Evolutionary conservation across 176 grass and related monocot species (phyloP), one percentile per base, ranked within the genome.

Genomic region (Zoysia pacifica): DNA sequence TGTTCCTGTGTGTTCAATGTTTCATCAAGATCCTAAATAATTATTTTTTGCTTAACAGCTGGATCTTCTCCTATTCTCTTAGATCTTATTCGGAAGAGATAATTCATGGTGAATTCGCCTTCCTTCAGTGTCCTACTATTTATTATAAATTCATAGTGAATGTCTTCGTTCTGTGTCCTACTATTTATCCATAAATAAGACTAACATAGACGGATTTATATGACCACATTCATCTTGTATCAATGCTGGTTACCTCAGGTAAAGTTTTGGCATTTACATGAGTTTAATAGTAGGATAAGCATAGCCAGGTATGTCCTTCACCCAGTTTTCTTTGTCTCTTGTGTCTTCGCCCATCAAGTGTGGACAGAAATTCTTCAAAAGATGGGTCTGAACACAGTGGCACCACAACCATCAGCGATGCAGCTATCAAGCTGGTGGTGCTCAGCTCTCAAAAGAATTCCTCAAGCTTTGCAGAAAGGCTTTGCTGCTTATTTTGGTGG

Each of bases 31-130:
- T 35, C 36, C 60, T 47, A 67, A 85, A 60, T 55, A 75, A 28
- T 76, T 53, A 45, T 65, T 81, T 80, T 58, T 80, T 28, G 28
- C 45, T 76, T 63, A 43, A 49, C 44, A 77, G 73, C 47, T 77
- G 40, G 7, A 55, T 72, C 18, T 71, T 87, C 48, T 58, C 66
- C 16, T 28, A 28, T 28, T 70, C 64, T 72, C 48, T 16, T 3
- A 36, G 18, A 58, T 82, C 48, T 77, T 77, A 46, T 72, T 45
- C 61, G 37, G 52, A 65, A 37, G 50, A 15, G 14, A 79, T 79
- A 66, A 48, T 11, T 66, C 45, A n/a, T 67, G 44, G 28, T 28
- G 28, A 28, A 28, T 28, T 28, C 28, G 28, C 28, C 28, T 28
- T 28, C 28, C 28, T 28, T 28, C 28, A 28, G 28, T 28, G 28